A percentile compares a stretch with the other conserved stretches of the same genome.
Evolutionary conservation across 2,329 filamentous ascomycete species (phyloP).

Genomic region (Fusarium chlamydosporum): DNA sequence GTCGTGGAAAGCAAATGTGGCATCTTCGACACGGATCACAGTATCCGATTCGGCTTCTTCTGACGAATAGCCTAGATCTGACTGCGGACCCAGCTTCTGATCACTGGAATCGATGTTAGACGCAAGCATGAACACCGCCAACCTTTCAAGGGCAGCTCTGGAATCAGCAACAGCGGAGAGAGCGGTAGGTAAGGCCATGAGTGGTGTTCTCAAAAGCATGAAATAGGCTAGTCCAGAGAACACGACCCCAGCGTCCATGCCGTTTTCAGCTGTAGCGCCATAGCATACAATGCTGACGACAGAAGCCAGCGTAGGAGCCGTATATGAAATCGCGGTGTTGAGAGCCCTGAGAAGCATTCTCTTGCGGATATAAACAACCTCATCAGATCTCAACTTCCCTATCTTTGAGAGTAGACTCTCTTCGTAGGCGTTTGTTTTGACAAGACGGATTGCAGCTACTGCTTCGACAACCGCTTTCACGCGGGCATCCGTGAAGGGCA

Average conservation of each 20-base stretch:
- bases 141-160: conserved; percentile 22
- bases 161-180: conserved; percentile 34
- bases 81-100: neutral
- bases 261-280: conserved; percentile 21
- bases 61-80: neutral
- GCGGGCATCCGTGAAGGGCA: conserved; percentile 28
- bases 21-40: conserved; percentile 17
- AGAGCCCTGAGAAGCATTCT: conserved; percentile 35
- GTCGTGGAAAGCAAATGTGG: conserved; percentile 25
- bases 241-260: conserved; percentile 27
- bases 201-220: conserved; percentile 23
- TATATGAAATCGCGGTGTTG: conserved; percentile 32
- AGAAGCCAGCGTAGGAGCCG: conserved; percentile 21
- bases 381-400: conserved; percentile 26
- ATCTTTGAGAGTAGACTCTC: conserved; percentile 32
- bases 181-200: conserved; percentile 18
- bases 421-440: conserved; percentile 36
- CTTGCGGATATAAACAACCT: conserved; percentile 32
- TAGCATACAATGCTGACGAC: conserved; percentile 36
- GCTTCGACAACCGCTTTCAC: conserved; percentile 34
- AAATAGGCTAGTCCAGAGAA: conserved; percentile 29
- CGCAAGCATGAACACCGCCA: conserved; percentile 22
- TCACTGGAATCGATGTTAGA: neutral
- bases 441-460: conserved; percentile 20
- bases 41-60: rapidly evolving